A percentile compares a stretch with the other conserved stretches of the same genome.
Conservation (phyloP, 164 flowering plant species). For the Chloranthus sessilifolius region DNA sequence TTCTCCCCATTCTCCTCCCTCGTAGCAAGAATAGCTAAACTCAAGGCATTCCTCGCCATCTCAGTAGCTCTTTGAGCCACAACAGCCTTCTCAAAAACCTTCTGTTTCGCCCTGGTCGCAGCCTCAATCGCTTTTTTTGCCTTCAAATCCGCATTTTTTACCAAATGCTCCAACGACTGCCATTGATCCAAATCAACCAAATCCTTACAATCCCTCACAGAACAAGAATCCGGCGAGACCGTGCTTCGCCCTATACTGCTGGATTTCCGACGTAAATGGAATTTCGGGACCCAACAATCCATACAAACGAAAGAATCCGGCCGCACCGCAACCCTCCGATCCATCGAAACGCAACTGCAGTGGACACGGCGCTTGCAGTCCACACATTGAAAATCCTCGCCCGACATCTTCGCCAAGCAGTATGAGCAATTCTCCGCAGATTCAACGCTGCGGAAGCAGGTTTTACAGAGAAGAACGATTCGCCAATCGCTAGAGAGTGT, state of each 20-base stretch:
- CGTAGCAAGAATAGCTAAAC: constrained; percentile 11
- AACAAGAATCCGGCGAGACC: neutral
- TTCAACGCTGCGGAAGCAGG: constrained; percentile 33
- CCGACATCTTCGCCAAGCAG: constrained; percentile 33
- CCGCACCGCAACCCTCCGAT: constrained; percentile 17
- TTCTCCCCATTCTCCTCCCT: constrained; percentile 8
- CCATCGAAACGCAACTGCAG: constrained; percentile 26
- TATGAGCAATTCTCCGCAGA: constrained; percentile 52
- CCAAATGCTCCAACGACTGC: constrained; percentile 25
- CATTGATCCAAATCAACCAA: neutral
- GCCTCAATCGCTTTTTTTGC: constrained; percentile 26
- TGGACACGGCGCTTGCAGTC: constrained; percentile 42
- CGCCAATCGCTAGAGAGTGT: constrained; percentile 64
- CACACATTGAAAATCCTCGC: constrained; percentile 22
- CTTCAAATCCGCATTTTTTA: constrained; percentile 28
- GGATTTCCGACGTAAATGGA: constrained; percentile 15
- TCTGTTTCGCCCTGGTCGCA: constrained; percentile 29
- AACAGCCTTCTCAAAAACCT: constrained; percentile 27
- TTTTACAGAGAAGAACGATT: constrained; percentile 53
- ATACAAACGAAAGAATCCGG: constrained; percentile 36
- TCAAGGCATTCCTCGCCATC: constrained; percentile 25
- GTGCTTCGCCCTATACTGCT: neutral
- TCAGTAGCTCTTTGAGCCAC: constrained; percentile 31
- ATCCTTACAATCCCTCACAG: constrained; percentile 6
- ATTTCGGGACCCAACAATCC: constrained; percentile 73